Conservation (phyloP, 257 asterid genomes). For the Leonotis leonurus region DNA sequence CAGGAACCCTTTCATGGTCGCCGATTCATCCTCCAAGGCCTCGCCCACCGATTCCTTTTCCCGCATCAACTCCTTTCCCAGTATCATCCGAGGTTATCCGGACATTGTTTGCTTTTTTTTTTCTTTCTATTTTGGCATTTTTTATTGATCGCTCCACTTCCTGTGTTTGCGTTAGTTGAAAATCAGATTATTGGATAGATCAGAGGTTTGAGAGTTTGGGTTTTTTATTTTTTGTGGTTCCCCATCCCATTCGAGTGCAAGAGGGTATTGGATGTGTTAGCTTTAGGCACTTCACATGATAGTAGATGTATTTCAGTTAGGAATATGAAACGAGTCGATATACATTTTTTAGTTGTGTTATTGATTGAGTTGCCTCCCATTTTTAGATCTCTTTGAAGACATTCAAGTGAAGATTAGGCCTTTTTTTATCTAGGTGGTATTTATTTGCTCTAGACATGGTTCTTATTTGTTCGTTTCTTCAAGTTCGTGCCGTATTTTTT, state of each 20-base stretch:
- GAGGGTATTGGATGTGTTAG: too few species aligned
- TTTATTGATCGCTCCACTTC: not conserved
- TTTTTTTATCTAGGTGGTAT: not conserved
- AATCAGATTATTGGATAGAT: too few species aligned
- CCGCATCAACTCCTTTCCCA: too few species aligned
- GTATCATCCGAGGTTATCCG: conserved; percentile 65
- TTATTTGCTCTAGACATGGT: too few species aligned
- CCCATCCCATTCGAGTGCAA: too few species aligned
- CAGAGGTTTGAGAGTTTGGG: too few species aligned
- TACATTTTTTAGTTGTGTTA: not conserved
- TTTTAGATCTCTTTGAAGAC: not conserved
- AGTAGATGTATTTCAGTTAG: too few species aligned
- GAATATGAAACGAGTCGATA: not conserved
- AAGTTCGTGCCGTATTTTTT: not conserved
- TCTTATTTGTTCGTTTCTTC: too few species aligned
- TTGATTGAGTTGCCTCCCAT: not conserved
- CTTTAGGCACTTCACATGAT: too few species aligned
- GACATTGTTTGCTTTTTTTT: not conserved
- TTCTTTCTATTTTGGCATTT: not conserved
- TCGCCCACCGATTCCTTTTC: conserved; percentile 18
- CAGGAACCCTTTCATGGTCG: conserved; percentile 24
- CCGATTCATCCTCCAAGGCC: conserved; percentile 36
- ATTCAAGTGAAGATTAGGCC: not conserved
- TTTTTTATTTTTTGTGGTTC: too few species aligned
- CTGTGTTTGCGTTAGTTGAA: not conserved